Evolutionary conservation across 768 basidiomycete species (phyloP).

Genomic region (Russula compacta): DNA sequence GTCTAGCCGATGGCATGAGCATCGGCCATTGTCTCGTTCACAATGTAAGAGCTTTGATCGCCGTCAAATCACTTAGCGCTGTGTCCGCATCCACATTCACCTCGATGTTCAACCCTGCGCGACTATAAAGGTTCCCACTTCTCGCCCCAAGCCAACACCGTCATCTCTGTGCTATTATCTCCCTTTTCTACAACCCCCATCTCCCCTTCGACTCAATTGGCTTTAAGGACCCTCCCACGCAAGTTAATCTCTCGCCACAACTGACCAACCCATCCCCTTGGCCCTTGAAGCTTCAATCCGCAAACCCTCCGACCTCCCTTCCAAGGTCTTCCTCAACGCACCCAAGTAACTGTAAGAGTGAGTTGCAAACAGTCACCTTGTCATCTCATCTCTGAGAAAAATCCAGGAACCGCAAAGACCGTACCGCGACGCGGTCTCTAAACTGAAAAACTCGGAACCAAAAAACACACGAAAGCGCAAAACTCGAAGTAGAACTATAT

Average conservation of each 20-base stretch:
- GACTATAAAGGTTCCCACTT: neutral
- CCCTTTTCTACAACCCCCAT: neutral
- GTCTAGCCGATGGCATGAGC: neutral
- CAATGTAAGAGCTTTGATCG: neutral
- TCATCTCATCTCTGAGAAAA: too few relatives aligned
- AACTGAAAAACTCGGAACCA: neutral
- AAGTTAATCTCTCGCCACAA: slow-evolving; percentile 2
- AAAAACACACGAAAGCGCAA: neutral
- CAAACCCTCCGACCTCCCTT: neutral
- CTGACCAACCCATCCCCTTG: neutral
- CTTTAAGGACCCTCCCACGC: neutral
- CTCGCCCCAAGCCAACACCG: too few relatives aligned
- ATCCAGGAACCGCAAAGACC: neutral
- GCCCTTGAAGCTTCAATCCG: neutral
- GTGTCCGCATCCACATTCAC: neutral
- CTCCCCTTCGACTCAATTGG: neutral
- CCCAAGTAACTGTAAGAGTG: neutral
- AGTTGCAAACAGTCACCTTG: too few relatives aligned
- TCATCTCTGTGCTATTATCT: neutral
- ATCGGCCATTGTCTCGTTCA: neutral
- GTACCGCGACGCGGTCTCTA: too few relatives aligned
- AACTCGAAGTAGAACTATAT: too few relatives aligned
- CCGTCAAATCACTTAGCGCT: neutral
- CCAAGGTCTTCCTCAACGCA: neutral
- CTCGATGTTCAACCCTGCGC: too few relatives aligned